Percentiles rank a stretch among this genome's conserved stretches.
These are phyloP conservation scores for Macrophomina phaseolina DNA, from an alignment of 2,329 filamentous ascomycete species.

Conservation along the genomic window DNA sequence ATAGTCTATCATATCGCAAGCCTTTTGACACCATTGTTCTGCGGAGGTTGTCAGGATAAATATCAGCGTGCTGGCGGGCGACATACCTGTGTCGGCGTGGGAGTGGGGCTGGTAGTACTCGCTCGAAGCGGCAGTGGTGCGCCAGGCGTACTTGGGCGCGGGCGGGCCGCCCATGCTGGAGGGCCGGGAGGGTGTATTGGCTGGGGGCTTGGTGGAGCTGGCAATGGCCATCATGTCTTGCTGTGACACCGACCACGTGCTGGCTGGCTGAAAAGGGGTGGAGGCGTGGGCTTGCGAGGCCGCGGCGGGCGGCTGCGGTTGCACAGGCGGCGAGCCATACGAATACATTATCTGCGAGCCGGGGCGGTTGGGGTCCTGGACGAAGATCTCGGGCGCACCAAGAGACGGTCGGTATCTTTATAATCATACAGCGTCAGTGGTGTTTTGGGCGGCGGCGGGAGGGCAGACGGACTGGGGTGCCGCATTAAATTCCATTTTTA, in stretches of 20 bases:
- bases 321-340: constrained; percentile 38
- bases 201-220: not conserved
- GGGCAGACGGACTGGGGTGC: constrained; percentile 44
- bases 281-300: constrained; percentile 26
- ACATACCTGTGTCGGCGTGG: constrained; percentile 47
- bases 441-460: not conserved
- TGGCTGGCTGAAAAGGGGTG: constrained; percentile 33
- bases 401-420: constrained; percentile 45
- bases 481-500: constrained; percentile 52
- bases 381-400: constrained; percentile 42
- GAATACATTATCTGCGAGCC: constrained; percentile 45
- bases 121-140: constrained; percentile 34
- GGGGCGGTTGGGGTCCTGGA: constrained; percentile 38
- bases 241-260: constrained; percentile 29
- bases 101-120: constrained; percentile 41
- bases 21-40: constrained; percentile 49
- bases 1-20: constrained; percentile 38
- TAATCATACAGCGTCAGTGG: constrained; percentile 19
- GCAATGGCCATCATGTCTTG: constrained; percentile 29
- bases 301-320: constrained; percentile 27
- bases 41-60: constrained; percentile 33
- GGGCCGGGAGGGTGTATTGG: constrained; percentile 7
- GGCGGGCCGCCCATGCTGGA: constrained; percentile 20
- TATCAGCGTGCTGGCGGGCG: not conserved
- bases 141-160: constrained; percentile 23